A percentile compares a stretch with the other conserved stretches of the same genome.
phyloP scores from a whole-genome alignment of 768 basidiomycete species.

The Leccinellum luteum region DNA sequence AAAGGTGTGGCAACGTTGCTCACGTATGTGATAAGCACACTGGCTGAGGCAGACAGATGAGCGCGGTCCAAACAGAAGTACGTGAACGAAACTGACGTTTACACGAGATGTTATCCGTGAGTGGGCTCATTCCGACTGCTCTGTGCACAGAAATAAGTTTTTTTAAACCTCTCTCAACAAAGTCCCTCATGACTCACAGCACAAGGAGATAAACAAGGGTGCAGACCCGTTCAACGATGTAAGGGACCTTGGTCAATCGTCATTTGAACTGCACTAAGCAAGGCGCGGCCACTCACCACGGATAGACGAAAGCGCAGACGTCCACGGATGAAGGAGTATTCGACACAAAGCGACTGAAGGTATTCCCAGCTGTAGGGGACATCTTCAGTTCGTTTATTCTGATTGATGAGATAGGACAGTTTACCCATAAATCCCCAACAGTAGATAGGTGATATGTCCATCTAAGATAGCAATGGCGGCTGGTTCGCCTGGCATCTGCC shows the following conservation, averaged over 20 bases:
- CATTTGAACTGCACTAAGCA: neutral
- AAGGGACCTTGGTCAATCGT: slow-evolving; percentile 15
- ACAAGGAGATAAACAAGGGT: slow-evolving; percentile 10
- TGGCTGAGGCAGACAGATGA: slow-evolving; percentile 8
- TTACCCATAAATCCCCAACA: slow-evolving; percentile 23
- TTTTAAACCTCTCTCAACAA: neutral
- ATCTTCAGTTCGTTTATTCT: neutral
- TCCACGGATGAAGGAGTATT: slow-evolving; percentile 13
- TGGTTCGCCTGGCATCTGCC: neutral
- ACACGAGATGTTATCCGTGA: neutral
- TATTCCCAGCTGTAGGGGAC: slow-evolving; percentile 23
- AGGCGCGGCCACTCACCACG: slow-evolving; percentile 15
- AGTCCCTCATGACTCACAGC: slow-evolving; percentile 6
- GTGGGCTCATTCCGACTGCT: neutral
- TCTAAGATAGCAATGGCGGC: neutral
- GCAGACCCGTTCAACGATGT: slow-evolving; percentile 15
- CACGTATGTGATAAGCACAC: slow-evolving; percentile 1
- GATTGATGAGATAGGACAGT: neutral
- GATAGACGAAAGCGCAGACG: slow-evolving; percentile 15
- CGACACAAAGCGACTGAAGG: slow-evolving; percentile 12
- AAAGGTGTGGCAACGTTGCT: neutral
- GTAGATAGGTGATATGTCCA: slow-evolving; percentile 5
- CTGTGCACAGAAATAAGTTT: slow-evolving; percentile 3
- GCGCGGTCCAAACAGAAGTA: neutral
- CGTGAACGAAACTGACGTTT: slow-evolving; percentile 13